Conservation (phyloP, 2,329 filamentous ascomycete species). For the Penicillium hesseltinei region DNA sequence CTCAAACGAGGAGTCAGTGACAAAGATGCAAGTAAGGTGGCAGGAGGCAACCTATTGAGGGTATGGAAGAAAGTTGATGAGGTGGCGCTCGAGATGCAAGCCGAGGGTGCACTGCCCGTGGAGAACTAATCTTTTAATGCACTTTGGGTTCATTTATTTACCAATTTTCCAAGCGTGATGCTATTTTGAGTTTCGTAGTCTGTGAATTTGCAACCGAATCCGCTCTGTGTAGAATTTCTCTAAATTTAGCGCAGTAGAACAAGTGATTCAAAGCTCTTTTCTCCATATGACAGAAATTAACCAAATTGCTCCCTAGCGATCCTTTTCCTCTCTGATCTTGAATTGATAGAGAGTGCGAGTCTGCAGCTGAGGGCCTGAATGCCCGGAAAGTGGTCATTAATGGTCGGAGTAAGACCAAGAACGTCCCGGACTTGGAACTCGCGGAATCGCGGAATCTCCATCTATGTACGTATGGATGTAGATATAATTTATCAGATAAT, state of each 20-base stretch:
- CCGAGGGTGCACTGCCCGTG: conserved; percentile 47
- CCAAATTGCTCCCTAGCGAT: neutral
- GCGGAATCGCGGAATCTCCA: neutral
- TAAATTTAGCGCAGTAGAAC: neutral
- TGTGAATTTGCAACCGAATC: neutral
- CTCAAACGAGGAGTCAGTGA: conserved; percentile 72
- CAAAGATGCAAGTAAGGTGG: conserved; percentile 69
- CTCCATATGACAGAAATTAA: neutral
- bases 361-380: neutral
- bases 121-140: conserved; percentile 40
- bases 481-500: neutral
- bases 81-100: conserved; percentile 66
- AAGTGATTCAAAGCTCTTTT: neutral
- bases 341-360: neutral
- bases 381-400: neutral
- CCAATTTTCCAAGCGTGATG: neutral
- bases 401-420: neutral
- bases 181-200: neutral
- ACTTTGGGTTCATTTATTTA: neutral
- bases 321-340: neutral
- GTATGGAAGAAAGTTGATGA: conserved; percentile 79
- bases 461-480: neutral
- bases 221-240: neutral
- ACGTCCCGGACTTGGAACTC: neutral
- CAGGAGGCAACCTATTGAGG: conserved; percentile 75